phyloP scores from a whole-genome alignment of 2,329 filamentous ascomycete genomes.

The Diaporthe ilicicola region DNA sequence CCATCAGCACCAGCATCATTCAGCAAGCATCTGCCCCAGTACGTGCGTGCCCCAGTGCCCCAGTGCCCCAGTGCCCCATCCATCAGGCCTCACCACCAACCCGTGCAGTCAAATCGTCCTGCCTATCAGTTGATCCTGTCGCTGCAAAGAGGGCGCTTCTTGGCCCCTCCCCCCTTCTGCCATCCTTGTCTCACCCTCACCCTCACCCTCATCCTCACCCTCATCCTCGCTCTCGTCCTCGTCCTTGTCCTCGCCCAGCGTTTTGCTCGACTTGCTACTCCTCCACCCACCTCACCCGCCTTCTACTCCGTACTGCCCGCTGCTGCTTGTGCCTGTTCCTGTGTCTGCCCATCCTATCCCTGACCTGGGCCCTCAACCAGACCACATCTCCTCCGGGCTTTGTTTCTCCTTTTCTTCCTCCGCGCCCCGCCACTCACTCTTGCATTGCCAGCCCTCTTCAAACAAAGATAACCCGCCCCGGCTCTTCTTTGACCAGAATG shows the following conservation, averaged over 20 bases:
- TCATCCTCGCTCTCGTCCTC: conserved; percentile 14
- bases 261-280: conserved; percentile 2
- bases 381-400: conserved; percentile 8
- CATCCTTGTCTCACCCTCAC: conserved; percentile 17
- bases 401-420: conserved; percentile 7
- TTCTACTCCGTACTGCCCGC: no score
- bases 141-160: conserved; percentile 16
- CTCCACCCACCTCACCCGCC: background rate
- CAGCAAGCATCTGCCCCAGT: background rate
- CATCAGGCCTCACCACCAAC: conserved; percentile 19
- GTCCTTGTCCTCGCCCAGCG: conserved; percentile 6
- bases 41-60: background rate
- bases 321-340: background rate
- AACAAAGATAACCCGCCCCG: conserved; percentile 16
- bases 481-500: conserved; percentile 21
- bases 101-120: conserved; percentile 21
- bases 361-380: conserved; percentile 3
- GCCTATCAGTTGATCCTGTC: conserved; percentile 2
- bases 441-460: conserved; percentile 7
- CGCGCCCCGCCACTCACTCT: conserved; percentile 4
- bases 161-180: background rate
- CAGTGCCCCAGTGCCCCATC: background rate
- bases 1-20: background rate
- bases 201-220: background rate
- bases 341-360: background rate